Percentiles rank a stretch among this genome's conserved stretches.
Conservation (phyloP, 2,329 filamentous ascomycete species). For the Aschersonia sp. region DNA sequence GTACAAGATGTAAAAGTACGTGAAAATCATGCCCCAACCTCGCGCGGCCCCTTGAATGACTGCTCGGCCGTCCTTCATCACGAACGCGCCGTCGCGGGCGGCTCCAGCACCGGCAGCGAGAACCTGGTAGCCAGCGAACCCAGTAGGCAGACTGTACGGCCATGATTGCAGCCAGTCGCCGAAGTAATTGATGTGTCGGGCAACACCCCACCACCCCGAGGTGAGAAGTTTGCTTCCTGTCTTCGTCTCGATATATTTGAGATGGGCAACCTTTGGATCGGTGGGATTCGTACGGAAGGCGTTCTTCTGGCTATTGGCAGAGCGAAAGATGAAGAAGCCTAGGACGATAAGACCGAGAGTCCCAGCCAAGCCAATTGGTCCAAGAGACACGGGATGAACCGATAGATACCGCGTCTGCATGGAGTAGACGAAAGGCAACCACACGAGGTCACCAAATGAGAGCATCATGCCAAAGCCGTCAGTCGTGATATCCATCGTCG, state of each 20-base stretch:
- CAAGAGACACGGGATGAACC: constrained; percentile 67
- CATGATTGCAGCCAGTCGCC: constrained; percentile 92
- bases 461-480: constrained; percentile 96
- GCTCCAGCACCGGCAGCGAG: constrained; percentile 36
- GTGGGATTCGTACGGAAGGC: constrained; percentile 76
- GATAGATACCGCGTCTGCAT: constrained; percentile 75
- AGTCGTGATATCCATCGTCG: constrained; percentile 85
- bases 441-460: constrained; percentile 79
- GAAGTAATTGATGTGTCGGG: constrained; percentile 89
- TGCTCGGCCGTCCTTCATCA: constrained; percentile 44
- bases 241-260: constrained; percentile 76
- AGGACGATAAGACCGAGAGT: constrained; percentile 52
- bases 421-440: constrained; percentile 84
- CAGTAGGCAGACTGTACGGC: constrained; percentile 80
- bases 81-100: constrained; percentile 30
- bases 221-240: constrained; percentile 67
- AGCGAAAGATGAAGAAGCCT: constrained; percentile 86
- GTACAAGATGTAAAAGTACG: constrained; percentile 90
- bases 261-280: constrained; percentile 63
- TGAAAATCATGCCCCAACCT: constrained; percentile 77
- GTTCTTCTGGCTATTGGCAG: constrained; percentile 93
- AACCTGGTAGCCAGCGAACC: constrained; percentile 68
- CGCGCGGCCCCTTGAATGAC: constrained; percentile 57
- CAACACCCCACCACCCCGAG: constrained; percentile 85
- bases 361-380: constrained; percentile 45